Evolutionary conservation across 306 rosid species (phyloP).

Genomic region (Sicyos edulis): DNA sequence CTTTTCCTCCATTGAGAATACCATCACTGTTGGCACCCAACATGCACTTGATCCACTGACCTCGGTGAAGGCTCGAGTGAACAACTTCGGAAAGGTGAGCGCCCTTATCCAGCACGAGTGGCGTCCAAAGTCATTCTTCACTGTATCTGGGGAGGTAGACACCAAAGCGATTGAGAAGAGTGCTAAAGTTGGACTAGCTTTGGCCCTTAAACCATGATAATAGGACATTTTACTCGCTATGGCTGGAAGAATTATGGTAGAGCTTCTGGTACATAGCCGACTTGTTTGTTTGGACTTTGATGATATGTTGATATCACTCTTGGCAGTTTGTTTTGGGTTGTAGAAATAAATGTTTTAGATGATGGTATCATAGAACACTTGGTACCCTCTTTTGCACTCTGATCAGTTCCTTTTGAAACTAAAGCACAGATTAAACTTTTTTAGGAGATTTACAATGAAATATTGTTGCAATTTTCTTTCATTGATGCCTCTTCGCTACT

Average conservation of each 20-base stretch:
- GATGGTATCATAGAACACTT: constrained; percentile 23
- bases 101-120: constrained; percentile 93
- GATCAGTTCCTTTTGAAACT: constrained; percentile 12
- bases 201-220: constrained; percentile 81
- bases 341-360: constrained; percentile 31
- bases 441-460: constrained; percentile 19
- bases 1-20: constrained; percentile 61
- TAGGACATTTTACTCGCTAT: constrained; percentile 22
- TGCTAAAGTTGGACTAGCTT: constrained; percentile 71
- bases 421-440: constrained; percentile 21
- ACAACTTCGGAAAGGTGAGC: constrained; percentile 60
- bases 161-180: constrained; percentile 80
- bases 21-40: constrained; percentile 67
- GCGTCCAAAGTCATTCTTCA: constrained; percentile 84
- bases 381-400: constrained; percentile 9
- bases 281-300: constrained; percentile 29
- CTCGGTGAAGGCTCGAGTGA: constrained; percentile 56
- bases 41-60: constrained; percentile 76
- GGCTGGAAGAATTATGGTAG: constrained; percentile 30
- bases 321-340: constrained; percentile 23
- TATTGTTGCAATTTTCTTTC: constrained; percentile 14
- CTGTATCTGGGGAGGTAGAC: constrained; percentile 91
- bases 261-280: constrained; percentile 33
- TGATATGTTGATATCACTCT: constrained; percentile 9
- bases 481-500: too few relatives aligned